Percentiles rank a stretch among this genome's conserved stretches.
Conservation (phyloP, 2,329 filamentous ascomycete species). For the Botrytis tulipae region DNA sequence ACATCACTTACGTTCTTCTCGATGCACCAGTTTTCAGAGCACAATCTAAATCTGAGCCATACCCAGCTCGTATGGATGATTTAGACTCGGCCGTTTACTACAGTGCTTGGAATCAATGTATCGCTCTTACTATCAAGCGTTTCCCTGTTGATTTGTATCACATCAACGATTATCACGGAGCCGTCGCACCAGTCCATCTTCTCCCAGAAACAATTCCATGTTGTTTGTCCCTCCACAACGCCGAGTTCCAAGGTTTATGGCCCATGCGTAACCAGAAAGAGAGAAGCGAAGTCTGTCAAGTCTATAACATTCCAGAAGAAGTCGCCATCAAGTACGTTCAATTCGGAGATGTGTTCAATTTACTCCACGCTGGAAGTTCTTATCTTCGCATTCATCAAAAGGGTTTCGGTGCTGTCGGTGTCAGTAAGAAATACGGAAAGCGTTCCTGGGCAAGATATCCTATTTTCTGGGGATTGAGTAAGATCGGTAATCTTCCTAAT, state of each 20-base stretch:
- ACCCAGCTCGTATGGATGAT: conserved; percentile 68
- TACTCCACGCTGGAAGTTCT: conserved; percentile 60
- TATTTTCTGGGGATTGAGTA: conserved; percentile 65
- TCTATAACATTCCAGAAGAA: conserved; percentile 60
- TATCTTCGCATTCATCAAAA: conserved; percentile 66
- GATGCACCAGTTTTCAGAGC: conserved; percentile 59
- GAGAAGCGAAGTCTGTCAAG: conserved; percentile 60
- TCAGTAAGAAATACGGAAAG: conserved; percentile 67
- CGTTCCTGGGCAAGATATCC: conserved; percentile 65
- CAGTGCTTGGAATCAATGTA: conserved; percentile 69
- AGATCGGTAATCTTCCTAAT: conserved; percentile 68
- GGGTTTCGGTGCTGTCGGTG: conserved; percentile 66
- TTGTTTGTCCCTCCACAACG: conserved; percentile 65
- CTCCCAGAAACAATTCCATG: conserved; percentile 59
- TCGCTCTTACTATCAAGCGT: conserved; percentile 60
- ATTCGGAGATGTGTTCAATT: conserved; percentile 67
- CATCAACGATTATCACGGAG: conserved; percentile 65
- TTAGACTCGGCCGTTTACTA: conserved; percentile 67
- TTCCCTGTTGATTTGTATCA: conserved; percentile 65
- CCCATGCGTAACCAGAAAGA: conserved; percentile 62
- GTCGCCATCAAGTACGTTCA: conserved; percentile 61
- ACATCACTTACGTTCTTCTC: conserved; percentile 67
- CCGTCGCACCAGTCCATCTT: conserved; percentile 62
- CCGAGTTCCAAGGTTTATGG: conserved; percentile 69
- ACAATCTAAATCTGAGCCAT: conserved; percentile 61